These are phyloP conservation scores for Cordyceps fumosorosea DNA, from an alignment of 2,329 filamentous ascomycete species.

Conservation along the genomic window DNA sequence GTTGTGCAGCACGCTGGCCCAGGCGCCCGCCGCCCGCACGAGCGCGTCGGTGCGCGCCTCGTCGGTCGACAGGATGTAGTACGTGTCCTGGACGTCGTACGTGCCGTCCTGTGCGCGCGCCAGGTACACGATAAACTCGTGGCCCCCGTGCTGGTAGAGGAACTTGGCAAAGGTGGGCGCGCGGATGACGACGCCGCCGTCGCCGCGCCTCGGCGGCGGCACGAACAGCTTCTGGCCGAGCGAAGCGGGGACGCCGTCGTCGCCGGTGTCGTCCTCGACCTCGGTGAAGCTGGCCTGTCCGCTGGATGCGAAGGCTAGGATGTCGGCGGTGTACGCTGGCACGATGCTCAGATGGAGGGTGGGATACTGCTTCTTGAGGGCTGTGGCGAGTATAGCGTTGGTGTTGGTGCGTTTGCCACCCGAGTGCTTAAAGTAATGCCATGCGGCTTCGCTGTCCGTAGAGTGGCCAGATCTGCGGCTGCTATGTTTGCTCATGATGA, in stretches of 20 bases:
- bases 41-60: slow-evolving; percentile 39
- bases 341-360: slow-evolving; percentile 8
- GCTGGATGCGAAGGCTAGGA: slow-evolving; percentile 36
- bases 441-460: background rate
- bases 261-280: slow-evolving; percentile 20
- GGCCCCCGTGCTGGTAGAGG: slow-evolving; percentile 33
- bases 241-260: slow-evolving; percentile 26
- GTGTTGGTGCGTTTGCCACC: slow-evolving; percentile 35
- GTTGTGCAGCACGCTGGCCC: slow-evolving; percentile 50
- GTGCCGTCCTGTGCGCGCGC: slow-evolving; percentile 35
- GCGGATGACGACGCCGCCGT: slow-evolving; percentile 30
- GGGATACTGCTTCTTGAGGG: slow-evolving; percentile 29
- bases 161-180: slow-evolving; percentile 34
- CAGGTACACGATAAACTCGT: slow-evolving; percentile 39
- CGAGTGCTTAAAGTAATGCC: slow-evolving; percentile 31
- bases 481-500: background rate
- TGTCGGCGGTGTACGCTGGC: slow-evolving; percentile 22
- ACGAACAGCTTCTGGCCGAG: slow-evolving; percentile 33
- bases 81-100: slow-evolving; percentile 22
- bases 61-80: slow-evolving; percentile 32
- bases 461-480: background rate
- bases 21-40: slow-evolving; percentile 47
- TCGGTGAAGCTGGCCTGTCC: slow-evolving; percentile 31
- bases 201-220: slow-evolving; percentile 34
- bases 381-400: slow-evolving; percentile 33